phyloP scores from a whole-genome alignment of 169 alveolate genomes.

The Cryptosporidium baileyi region DNA sequence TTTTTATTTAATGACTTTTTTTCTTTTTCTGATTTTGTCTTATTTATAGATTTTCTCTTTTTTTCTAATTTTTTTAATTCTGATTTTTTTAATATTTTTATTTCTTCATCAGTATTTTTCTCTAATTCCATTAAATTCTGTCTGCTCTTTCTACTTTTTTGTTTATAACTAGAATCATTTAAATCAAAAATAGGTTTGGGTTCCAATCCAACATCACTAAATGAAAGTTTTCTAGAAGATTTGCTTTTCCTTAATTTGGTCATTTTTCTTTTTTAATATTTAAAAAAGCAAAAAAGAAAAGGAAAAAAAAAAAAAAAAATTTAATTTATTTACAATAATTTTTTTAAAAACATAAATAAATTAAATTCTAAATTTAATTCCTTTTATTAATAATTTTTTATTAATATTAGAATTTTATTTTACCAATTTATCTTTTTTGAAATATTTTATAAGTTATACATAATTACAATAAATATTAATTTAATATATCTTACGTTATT shows the following conservation, averaged over 20 bases:
- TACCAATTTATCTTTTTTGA: no score
- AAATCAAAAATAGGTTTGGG: slow-evolving; percentile 36
- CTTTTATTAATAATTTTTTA: no score
- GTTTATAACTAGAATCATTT: slow-evolving; percentile 7
- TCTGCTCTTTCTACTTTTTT: not conserved
- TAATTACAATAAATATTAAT: no score
- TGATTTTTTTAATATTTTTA: not conserved
- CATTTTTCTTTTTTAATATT: no score
- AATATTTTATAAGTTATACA: no score
- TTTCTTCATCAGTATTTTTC: not conserved
- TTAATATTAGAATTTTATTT: no score
- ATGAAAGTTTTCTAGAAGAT: slow-evolving; percentile 13
- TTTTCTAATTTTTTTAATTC: not conserved
- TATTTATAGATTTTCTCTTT: not conserved
- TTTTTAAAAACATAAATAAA: no score
- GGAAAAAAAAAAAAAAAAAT: no score
- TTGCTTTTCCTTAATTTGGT: not conserved
- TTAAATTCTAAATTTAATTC: no score
- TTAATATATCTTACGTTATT: no score
- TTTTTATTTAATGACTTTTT: not conserved
- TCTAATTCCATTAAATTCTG: not conserved
- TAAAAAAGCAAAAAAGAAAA: no score
- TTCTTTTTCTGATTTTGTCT: not conserved
- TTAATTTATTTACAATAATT: no score
- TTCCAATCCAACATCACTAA: slow-evolving; percentile 37